Percentiles rank a stretch among this genome's conserved stretches.
Evolutionary conservation across 2,329 filamentous ascomycete genomes (phyloP).

Genomic region (Bipolaris sorokiniana): DNA sequence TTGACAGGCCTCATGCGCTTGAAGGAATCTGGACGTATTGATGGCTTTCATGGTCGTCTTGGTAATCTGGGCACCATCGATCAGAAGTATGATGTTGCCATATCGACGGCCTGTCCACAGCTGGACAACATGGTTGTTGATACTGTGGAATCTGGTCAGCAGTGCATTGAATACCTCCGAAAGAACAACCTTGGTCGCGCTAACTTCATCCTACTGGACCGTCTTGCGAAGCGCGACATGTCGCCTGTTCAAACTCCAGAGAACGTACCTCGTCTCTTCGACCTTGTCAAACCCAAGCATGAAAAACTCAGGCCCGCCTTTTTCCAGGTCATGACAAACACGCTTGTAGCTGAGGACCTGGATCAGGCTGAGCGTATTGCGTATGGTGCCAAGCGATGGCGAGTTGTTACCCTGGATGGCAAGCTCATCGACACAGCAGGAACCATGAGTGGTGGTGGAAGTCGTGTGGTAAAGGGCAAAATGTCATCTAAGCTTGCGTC

Average conservation of each 20-base stretch:
- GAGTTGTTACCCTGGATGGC: constrained; percentile 92
- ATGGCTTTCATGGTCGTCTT: constrained; percentile 93
- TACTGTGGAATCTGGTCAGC: constrained; percentile 92
- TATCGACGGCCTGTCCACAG: constrained; percentile 90
- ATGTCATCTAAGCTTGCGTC: constrained; percentile 97
- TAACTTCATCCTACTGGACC: constrained; percentile 95
- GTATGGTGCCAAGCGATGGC: constrained; percentile 91
- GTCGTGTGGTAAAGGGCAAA: constrained; percentile 83
- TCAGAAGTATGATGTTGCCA: constrained; percentile 93
- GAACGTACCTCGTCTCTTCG: constrained; percentile 88
- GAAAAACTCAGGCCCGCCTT: constrained; percentile 88
- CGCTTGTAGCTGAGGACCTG: constrained; percentile 87
- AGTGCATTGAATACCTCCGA: constrained; percentile 95
- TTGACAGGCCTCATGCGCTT: constrained; percentile 90
- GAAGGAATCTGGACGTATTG: constrained; percentile 93
- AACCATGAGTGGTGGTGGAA: constrained; percentile 98
- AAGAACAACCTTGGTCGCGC: constrained; percentile 97
- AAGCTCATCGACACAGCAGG: constrained; percentile 97
- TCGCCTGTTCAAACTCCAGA: constrained; percentile 86
- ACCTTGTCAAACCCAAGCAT: constrained; percentile 87
- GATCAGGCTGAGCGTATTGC: constrained; percentile 97
- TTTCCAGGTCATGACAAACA: constrained; percentile 94
- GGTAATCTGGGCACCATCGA: constrained; percentile 95
- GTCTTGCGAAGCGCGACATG: constrained; percentile 78
- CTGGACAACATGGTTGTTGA: constrained; percentile 98